Base-by-base conservation (phyloP, 2,329 filamentous ascomycete species). In the Fusarium hostae region DNA sequence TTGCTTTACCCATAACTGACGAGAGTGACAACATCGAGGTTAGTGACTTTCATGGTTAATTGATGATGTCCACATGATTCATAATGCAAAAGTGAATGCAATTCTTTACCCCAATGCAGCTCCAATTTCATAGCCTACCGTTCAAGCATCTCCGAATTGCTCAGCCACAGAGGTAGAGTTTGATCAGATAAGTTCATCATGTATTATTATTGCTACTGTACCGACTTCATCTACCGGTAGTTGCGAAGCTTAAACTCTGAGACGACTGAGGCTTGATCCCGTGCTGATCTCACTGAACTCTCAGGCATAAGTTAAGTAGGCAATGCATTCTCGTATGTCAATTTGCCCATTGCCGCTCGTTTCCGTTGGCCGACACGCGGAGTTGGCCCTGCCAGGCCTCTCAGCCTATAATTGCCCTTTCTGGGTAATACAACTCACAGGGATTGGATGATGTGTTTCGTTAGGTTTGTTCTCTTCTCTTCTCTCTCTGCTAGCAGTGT, bases 331-430 rank as follows among this genome's bases (percentile, higher is more conserved):
- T 71, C 69, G 69, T 70, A 72, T 40, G 69, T 72, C 70, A 44
- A 41, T 57, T 68, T 43, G 41, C 28, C 28, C 48, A 68, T 63
- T 6, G 41, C 54, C 47, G 64, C 57, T 68, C 56, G 58, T 61
- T 55, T 63, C 70, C 72, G 73, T 74, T 67, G 72, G 69, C 71
- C 74, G 71, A 76, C 71, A 68, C 32, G 62, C 59, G 72, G 70
- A 67, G 44, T 34, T 63, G 54, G 40, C 32, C 35, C 34, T 47
- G 9, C 48, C 30, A 50, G 24, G 35, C 30, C n/a, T 28, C 32
- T 66, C 35, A 52, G 40, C 48, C 61, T 57, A 66, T 55, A 34
- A 58, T 55, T 56, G 24, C 56, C 47, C 30, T 16, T 72, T 69
- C 45, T 52, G 50, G 69, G 59, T 41, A 71, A 44, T 54, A 67